phyloP scores from a whole-genome alignment of 2,329 filamentous ascomycete species.

The Metarhizium humberi region DNA sequence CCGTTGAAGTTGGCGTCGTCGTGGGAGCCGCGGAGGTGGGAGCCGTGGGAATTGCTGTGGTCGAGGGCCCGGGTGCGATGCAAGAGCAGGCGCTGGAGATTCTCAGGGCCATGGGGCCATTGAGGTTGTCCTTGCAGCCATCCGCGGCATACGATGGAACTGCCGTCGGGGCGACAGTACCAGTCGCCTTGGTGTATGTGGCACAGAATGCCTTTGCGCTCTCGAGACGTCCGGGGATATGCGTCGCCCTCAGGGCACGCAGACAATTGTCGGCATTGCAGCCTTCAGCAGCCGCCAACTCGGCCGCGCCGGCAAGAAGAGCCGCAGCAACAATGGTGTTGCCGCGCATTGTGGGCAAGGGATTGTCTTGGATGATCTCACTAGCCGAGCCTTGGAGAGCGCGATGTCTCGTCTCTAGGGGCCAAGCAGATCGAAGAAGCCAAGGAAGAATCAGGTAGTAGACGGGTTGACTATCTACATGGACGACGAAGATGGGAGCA shows the following conservation, averaged over 20 bases:
- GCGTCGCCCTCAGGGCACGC: slow-evolving; percentile 24
- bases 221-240: slow-evolving; percentile 21
- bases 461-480: background rate
- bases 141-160: slow-evolving; percentile 12
- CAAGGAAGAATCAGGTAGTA: background rate
- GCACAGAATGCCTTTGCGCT: slow-evolving; percentile 24
- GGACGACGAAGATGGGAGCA: background rate
- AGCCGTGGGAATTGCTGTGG: background rate
- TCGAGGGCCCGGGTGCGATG: slow-evolving; percentile 9
- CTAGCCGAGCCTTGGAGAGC: background rate
- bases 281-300: slow-evolving; percentile 2
- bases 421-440: background rate
- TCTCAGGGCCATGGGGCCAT: slow-evolving; percentile 10
- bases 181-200: slow-evolving; percentile 11
- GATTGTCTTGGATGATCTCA: background rate
- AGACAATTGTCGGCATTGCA: slow-evolving; percentile 29
- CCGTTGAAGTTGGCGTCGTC: slow-evolving; percentile 4
- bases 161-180: slow-evolving; percentile 6
- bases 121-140: slow-evolving; percentile 12
- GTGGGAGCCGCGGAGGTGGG: background rate
- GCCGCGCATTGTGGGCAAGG: slow-evolving; percentile 1
- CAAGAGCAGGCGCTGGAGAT: slow-evolving; percentile 16
- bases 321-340: slow-evolving; percentile 3
- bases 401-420: background rate
- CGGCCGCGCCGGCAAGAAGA: slow-evolving; percentile 2